Evolutionary conservation across 768 basidiomycete species (phyloP), one percentile per base, ranked within the genome.

Genomic region (Hortiboletus campestris): DNA sequence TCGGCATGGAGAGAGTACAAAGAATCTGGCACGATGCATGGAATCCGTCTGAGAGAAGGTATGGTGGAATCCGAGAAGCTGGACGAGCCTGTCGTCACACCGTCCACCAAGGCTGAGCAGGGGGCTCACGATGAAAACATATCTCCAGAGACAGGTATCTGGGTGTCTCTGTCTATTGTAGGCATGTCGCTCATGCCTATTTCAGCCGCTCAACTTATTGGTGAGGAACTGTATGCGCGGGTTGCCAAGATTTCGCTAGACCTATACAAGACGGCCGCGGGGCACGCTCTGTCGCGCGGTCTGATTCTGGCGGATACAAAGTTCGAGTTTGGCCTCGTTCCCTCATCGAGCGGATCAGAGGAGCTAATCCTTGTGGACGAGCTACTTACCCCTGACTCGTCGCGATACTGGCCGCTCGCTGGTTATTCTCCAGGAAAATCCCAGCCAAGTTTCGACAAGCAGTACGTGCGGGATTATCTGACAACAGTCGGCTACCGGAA

Each of bases 261-360:
- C 54, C 74, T 94, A 1, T 94, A 93, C 76, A 78, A 76, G 39
- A 78, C 83, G 39, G 95, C 94, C 2, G 84, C 91, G 0, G 81
- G 76, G 28, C 83, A 92, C 64, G 91, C 93, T 10, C 74, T 77
- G 28, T 77, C 81, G 7, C 80, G 84, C 6, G 95, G 93, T 17
- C 78, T 98, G 54, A 97, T 98, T 64, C 85, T 99, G 42, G 97
- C 94, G 25, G 97, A 99, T 72, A 98, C 95, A 39, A 99, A 99
- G 71, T 98, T 98, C 72, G 97, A 98, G 75, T 99, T 99, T 66
- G 97, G 97, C 7, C 82, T 98, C 42, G 65, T 94, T 46, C 77
- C 76, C 4, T 72, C 75, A 9, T 51, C 65, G 8, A 61, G 61
- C 35, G 65, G 62, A 62, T 7, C 68, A 68, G 62, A 77, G 71